Base-by-base conservation (phyloP, 768 basidiomycete genomes). In the Lactifluus subvellereus region DNA sequence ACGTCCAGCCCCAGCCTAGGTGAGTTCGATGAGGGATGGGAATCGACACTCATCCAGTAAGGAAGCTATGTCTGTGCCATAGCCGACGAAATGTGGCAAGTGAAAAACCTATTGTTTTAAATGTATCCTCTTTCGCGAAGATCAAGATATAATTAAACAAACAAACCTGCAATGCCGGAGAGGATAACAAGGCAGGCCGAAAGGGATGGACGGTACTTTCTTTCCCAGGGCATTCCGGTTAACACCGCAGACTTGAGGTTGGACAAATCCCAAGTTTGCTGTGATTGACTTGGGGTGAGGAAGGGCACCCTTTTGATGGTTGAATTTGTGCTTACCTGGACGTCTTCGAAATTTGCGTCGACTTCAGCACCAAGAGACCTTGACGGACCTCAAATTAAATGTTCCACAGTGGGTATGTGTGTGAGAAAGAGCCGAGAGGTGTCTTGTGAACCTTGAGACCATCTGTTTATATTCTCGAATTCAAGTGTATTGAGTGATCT, bases 1-100 rank as follows among this genome's bases (percentile, higher is more conserved):
- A 64, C 2, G 63, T 64, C 63, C 63, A 64, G 6, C 63, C 63
- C 63, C 63, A 64, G 42, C 63, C 63, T 11, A 64, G 40, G 27
- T 64, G 48, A 64, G 58, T 38, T 64, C 63, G 22, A 60, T 3
- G 54, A 64, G 63, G 2, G 48, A 30, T 7, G 63, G 40, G 14
- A 64, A 64, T 43, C 63, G 63, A 45, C 63, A 64, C 5, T 64
- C 54, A 22, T 64, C 49, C 2, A 64, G 42, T 22, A 60, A n/a
- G 22, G 48, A 60, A 2, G 63, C 63, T 42, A 60, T 43, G 8
- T 64, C 58, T 35, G 63, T 18, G 22, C 27, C 37, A 14, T 64
- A 64, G 4, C 63, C 63, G 13, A 64, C 54, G 48, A 64, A 64
- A 47, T 64, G 63, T 32, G 63, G 63, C 33, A 64, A 50, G 47